A percentile compares a stretch with the other conserved stretches of the same genome.
phyloP scores from a whole-genome alignment of 169 alveolate species.

The Cryptosporidium parvum region DNA sequence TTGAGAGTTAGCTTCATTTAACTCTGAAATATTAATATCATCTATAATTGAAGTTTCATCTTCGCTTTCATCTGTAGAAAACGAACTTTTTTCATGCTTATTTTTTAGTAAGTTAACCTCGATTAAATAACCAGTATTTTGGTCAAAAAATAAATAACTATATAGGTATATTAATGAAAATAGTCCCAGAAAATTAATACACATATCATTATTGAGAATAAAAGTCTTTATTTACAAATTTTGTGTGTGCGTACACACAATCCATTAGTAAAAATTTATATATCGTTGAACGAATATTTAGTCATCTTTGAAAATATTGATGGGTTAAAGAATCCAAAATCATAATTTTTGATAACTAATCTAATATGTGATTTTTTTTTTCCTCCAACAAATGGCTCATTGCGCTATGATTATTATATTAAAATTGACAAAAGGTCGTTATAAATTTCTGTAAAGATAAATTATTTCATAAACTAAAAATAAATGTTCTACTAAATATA shows the following conservation, averaged over 20 bases:
- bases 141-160: neutral
- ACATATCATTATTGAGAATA: constrained; percentile 12
- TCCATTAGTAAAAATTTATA: neutral
- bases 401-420: too few relatives aligned
- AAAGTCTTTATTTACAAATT: neutral
- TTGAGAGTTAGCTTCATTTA: neutral
- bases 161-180: neutral
- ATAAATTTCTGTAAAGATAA: too few relatives aligned
- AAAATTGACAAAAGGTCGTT: too few relatives aligned
- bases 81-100: neutral
- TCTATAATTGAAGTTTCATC: neutral
- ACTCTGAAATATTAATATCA: neutral
- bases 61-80: constrained; percentile 7
- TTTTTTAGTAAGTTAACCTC: neutral
- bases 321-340: too few relatives aligned
- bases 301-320: too few relatives aligned
- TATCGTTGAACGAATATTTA: neutral
- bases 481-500: too few relatives aligned
- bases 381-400: too few relatives aligned
- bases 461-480: too few relatives aligned
- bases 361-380: too few relatives aligned
- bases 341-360: too few relatives aligned
- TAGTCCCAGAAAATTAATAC: neutral
- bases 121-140: neutral
- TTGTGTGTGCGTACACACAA: constrained; percentile 18